Evolutionary conservation across 2,329 filamentous ascomycete genomes (phyloP).

Genomic region (Thielaviopsis punctulata): DNA sequence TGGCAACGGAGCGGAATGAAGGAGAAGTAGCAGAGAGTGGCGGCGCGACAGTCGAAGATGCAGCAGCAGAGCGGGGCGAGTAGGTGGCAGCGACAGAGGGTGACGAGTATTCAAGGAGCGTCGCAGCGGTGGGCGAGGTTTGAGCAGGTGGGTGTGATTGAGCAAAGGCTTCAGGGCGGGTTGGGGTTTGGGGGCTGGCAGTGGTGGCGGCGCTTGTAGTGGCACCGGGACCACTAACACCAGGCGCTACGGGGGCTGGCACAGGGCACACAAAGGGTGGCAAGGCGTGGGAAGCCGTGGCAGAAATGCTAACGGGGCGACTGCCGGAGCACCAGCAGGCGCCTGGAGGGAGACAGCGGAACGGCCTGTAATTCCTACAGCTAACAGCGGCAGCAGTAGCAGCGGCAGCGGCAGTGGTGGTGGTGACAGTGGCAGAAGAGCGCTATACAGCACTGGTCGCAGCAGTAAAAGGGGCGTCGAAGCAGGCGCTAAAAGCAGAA

Average conservation of each 20-base stretch:
- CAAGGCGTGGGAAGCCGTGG: constrained; percentile 31
- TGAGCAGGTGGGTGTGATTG: not conserved
- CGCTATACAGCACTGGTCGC: not conserved
- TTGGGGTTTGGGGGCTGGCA: not conserved
- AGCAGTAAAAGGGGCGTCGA: not conserved
- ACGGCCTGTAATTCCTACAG: constrained; percentile 1
- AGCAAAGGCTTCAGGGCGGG: not conserved
- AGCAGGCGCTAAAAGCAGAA: not conserved
- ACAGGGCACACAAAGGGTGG: constrained; percentile 2
- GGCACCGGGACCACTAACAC: constrained; percentile 2
- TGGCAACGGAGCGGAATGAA: constrained; percentile 22
- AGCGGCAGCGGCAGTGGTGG: not conserved
- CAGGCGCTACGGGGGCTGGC: constrained; percentile 11
- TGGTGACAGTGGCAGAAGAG: not conserved
- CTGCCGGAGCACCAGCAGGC: constrained; percentile 27
- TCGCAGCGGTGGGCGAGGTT: not conserved
- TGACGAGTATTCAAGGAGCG: not conserved
- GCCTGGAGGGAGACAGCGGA: constrained; percentile 11
- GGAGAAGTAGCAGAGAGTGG: constrained; percentile 16
- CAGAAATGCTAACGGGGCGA: constrained; percentile 25
- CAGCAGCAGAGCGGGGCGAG: constrained; percentile 9
- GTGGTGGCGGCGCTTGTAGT: not conserved
- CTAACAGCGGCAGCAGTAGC: not conserved
- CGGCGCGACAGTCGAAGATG: constrained; percentile 1
- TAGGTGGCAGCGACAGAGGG: not conserved